Percentiles rank a stretch among this genome's conserved stretches.
These are phyloP conservation scores for Alternaria sp. DNA, from an alignment of 2,329 filamentous ascomycete genomes.

Conservation along the genomic window DNA sequence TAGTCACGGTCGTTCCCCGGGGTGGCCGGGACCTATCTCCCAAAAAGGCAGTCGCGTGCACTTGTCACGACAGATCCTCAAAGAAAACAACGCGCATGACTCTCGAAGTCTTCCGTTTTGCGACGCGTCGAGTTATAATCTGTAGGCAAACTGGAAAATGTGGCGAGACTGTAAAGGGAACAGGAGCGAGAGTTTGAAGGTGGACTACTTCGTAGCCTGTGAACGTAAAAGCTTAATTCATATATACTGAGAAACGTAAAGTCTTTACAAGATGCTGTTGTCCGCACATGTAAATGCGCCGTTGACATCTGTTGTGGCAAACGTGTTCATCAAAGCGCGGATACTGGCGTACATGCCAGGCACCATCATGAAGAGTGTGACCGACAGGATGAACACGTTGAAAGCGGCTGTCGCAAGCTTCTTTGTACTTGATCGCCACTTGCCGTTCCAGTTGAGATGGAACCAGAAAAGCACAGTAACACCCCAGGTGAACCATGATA, in stretches of 20 bases:
- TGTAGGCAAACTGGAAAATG: not conserved
- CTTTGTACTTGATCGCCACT: slow-evolving; percentile 25
- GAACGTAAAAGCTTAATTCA: not conserved
- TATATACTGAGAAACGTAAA: not conserved
- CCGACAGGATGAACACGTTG: slow-evolving; percentile 28
- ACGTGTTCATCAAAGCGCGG: slow-evolving; percentile 25
- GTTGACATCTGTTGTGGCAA: slow-evolving; percentile 34
- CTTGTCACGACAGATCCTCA: not conserved
- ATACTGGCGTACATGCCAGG: slow-evolving; percentile 38
- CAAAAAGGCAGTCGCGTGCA: not conserved
- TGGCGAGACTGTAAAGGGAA: not conserved
- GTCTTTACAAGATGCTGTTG: slow-evolving; percentile 28
- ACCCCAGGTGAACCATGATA: slow-evolving; percentile 38
- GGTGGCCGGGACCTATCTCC: not conserved
- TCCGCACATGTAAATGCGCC: slow-evolving; percentile 39
- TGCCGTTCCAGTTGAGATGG: slow-evolving; percentile 35
- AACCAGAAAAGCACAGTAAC: slow-evolving; percentile 39
- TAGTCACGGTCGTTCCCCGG: not conserved
- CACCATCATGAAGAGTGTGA: slow-evolving; percentile 32
- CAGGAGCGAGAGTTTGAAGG: not conserved
- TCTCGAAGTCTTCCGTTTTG: not conserved
- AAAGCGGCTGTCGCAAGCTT: slow-evolving; percentile 28
- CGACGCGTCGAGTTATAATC: not conserved
- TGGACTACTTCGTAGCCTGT: not conserved
- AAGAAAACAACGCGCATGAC: not conserved